Evolutionary conservation across 305 asterid genomes (phyloP), one percentile per base, ranked within the genome.

Genomic region (Lippia alba): DNA sequence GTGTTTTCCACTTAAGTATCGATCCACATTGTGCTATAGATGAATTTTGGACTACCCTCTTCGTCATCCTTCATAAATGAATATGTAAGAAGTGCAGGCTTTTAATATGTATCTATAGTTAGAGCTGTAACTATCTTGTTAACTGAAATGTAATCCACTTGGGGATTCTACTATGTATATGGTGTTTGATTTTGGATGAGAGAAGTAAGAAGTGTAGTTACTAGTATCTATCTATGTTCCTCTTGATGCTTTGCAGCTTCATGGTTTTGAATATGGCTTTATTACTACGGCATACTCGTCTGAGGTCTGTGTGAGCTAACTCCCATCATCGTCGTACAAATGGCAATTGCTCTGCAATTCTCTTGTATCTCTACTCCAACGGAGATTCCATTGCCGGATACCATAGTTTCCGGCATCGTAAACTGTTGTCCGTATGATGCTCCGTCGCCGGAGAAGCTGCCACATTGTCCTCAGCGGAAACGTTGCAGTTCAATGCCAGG

Each of bases 331-430:
- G 40, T 57, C 73, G 4, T 41, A 66, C 66, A 44, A 57, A 91
- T 91, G 97, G 90, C 97, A 11, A 80, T 89, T 40, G 80, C 92
- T 59, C 67, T 89, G 50, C 94, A 87, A 8, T 89, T 87, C 68
- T 76, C 83, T 62, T 78, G 86, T 39, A 76, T 91, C 57, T 78
- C 90, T 33, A 63, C 78, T 15, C 67, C 77, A 12, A 53, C 83
- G 20, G 89, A 91, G 44, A 71, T 87, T 20, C 66, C 83, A 48
- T 74, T 73, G 70, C 93, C 88, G 81, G 96, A 83, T 55, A 62
- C 80, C 12, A 81, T 80, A 57, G 7, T 76, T 3, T 76, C 83
- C 83, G 86, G 32, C 74, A 19, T n/a, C 53, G 87, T 73, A 86
- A 75, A 9, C 80, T 87, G 54, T 60, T 75, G 54, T 73, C 83